Evolutionary conservation across 257 asterid species (phyloP).

Genomic region (Henckelia pumila): DNA sequence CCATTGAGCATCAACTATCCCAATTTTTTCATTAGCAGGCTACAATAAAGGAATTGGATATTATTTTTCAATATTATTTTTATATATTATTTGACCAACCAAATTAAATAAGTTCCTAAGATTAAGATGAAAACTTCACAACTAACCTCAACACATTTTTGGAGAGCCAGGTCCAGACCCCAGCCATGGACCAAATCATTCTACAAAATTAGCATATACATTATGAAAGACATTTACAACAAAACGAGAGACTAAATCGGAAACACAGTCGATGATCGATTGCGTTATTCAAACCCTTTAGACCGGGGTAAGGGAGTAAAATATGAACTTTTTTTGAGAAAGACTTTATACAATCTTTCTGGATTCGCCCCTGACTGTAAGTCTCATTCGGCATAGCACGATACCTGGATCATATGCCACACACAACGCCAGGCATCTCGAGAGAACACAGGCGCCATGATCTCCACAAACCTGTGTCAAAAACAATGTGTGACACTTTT

Average conservation of each 20-base stretch:
- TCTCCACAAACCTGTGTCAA: slow-evolving; percentile 74
- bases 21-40: slow-evolving; percentile 84
- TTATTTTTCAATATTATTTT: neutral
- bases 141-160: slow-evolving; percentile 72
- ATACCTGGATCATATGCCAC: slow-evolving; percentile 94
- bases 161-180: slow-evolving; percentile 93
- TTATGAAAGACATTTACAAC: neutral
- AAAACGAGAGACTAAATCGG: too few relatives aligned
- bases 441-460: slow-evolving; percentile 94
- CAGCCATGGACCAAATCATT: slow-evolving; percentile 94
- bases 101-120: neutral
- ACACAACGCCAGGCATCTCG: slow-evolving; percentile 95
- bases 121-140: neutral
- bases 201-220: slow-evolving; percentile 31
- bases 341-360: too few relatives aligned
- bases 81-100: neutral
- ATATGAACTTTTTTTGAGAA: neutral
- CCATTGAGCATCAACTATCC: slow-evolving; percentile 92
- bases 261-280: too few relatives aligned
- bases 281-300: too few relatives aligned
- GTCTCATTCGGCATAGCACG: neutral
- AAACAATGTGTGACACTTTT: too few relatives aligned
- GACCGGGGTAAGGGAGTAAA: neutral
- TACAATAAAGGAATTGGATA: slow-evolving; percentile 19
- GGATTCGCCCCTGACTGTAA: neutral